A percentile compares a stretch with the other conserved stretches of the same genome.
Evolutionary conservation across 441 rosid genomes (phyloP).

Genomic region (Isatis lusitanica): DNA sequence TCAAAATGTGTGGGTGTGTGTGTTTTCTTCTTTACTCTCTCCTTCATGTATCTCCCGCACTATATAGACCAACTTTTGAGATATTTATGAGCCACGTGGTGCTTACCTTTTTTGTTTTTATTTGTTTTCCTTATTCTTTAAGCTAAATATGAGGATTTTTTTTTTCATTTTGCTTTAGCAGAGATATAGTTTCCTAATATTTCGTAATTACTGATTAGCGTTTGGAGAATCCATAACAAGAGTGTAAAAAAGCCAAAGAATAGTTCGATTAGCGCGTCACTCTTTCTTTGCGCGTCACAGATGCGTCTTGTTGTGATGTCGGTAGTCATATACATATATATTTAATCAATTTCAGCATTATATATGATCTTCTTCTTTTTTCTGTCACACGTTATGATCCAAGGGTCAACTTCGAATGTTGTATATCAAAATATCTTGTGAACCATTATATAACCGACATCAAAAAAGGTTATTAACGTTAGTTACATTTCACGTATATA

Average conservation of each 20-base stretch:
- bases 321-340: background rate
- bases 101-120: background rate
- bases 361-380: background rate
- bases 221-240: conserved; percentile 14
- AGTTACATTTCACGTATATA: background rate
- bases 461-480: background rate
- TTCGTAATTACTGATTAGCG: conserved; percentile 4
- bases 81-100: conserved; percentile 36
- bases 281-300: background rate
- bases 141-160: background rate
- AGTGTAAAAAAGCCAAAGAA: background rate
- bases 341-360: conserved; percentile 3
- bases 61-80: conserved; percentile 33
- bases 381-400: background rate
- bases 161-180: background rate
- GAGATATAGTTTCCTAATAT: background rate
- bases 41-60: background rate
- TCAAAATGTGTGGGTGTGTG: background rate
- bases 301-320: background rate
- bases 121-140: conserved; percentile 8
- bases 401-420: background rate
- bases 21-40: conserved; percentile 17
- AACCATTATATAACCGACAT: background rate
- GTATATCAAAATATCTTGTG: background rate
- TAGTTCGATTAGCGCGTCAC: conserved; percentile 5